These are phyloP conservation scores for Dendrocalamus sinicus DNA, from an alignment of 176 grass and related monocot species.

Conservation along the genomic window DNA sequence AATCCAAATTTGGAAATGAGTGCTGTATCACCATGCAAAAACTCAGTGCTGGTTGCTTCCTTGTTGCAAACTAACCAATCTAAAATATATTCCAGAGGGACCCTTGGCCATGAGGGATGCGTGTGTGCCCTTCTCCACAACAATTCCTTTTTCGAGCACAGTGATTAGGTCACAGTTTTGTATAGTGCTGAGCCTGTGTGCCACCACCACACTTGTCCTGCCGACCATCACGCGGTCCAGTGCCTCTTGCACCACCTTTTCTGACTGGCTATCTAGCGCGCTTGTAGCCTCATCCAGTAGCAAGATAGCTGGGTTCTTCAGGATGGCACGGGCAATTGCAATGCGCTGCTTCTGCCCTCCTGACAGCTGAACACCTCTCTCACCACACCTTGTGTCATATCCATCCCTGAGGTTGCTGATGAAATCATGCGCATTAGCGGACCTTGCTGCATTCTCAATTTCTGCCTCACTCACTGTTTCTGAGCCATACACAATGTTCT, in stretches of 20 bases:
- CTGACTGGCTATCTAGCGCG: constrained; percentile 90
- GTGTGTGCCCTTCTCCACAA: constrained; percentile 94
- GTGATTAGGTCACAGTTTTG: constrained; percentile 83
- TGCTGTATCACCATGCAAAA: constrained; percentile 12
- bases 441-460: constrained; percentile 79
- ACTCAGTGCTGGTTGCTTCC: constrained; percentile 53
- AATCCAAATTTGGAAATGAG: neutral
- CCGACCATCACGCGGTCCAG: constrained; percentile 86
- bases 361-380: constrained; percentile 84
- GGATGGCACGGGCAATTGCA: constrained; percentile 88
- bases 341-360: constrained; percentile 96
- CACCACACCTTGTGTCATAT: constrained; percentile 87
- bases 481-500: constrained; percentile 84
- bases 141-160: constrained; percentile 75
- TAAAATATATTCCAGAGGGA: constrained; percentile 66
- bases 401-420: constrained; percentile 95
- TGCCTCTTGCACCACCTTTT: constrained; percentile 89
- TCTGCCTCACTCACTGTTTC: constrained; percentile 65
- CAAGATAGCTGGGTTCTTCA: constrained; percentile 84
- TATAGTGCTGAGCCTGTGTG: constrained; percentile 86
- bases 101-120: constrained; percentile 88
- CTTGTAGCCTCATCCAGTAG: constrained; percentile 94
- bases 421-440: constrained; percentile 88
- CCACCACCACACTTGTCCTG: constrained; percentile 87
- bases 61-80: constrained; percentile 81